These are phyloP conservation scores for Erythrobasidium yunnanense DNA, from an alignment of 768 basidiomycete genomes.

Conservation along the genomic window DNA sequence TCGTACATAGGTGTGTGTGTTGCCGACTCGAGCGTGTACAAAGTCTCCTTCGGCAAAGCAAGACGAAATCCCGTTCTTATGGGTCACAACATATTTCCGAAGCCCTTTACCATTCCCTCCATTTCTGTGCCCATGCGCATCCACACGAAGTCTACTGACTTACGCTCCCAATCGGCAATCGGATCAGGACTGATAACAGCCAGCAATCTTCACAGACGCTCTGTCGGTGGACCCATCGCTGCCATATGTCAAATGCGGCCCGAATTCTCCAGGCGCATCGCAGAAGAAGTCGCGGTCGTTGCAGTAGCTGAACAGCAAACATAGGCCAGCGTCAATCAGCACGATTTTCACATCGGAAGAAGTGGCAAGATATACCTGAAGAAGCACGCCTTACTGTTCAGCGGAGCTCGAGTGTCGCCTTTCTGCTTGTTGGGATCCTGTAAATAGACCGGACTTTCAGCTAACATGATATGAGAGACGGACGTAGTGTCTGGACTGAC, in stretches of 20 bases:
- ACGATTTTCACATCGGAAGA: background rate
- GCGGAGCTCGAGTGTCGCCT: background rate
- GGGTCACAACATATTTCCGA: no score
- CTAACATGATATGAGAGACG: background rate
- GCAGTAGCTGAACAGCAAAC: background rate
- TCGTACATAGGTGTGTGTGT: no score
- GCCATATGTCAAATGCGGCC: conserved; percentile 14
- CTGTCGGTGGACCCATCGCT: conserved; percentile 9
- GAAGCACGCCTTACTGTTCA: background rate
- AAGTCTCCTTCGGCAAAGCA: no score
- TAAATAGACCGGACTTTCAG: background rate
- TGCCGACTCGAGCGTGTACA: no score
- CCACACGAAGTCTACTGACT: no score
- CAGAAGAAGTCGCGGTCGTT: conserved; percentile 21
- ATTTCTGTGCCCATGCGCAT: no score
- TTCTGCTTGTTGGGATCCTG: conserved; percentile 17
- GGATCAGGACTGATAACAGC: no score
- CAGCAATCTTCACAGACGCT: background rate
- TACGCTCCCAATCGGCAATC: no score
- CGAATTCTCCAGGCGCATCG: background rate
- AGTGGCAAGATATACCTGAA: background rate
- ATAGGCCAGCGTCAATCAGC: background rate
- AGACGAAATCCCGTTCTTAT: no score
- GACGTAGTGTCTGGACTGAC: conserved; percentile 1
- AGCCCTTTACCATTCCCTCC: no score